Base-by-base conservation (phyloP, 2,329 filamentous ascomycete genomes). In the Nemania sp. region DNA sequence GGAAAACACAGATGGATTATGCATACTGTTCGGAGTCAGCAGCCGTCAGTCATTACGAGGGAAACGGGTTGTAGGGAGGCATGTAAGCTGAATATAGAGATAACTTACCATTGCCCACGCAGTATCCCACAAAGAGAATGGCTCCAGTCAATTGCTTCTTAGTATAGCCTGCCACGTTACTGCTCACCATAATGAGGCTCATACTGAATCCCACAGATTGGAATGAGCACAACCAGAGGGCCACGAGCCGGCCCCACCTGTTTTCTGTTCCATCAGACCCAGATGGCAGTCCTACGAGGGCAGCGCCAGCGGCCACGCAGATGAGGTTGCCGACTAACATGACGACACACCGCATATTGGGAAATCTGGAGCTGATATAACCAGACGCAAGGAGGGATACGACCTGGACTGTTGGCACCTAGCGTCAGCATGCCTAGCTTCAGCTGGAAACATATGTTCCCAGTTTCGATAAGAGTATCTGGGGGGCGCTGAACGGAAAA, bases 221-320 rank as follows among this genome's bases (percentile, higher is more conserved):
- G 46, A 69, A 68, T 11, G 65, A 70, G 51, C 66, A 69, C 2
- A 86, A 69, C 80, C 81, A 84, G 3, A 84, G 73, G 0, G 77
- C 80, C 2, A 83, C 80, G 2, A 84, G 68, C 1, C 80, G 71
- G 2, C 80, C 80, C 80, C 80, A 83, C 67, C 79, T 80, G 61
- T 81, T 80, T 19, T 64, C 61, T 12, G 62, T 65, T 3, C 64
- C 64, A 36, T 66, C 63, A 11, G 61, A 41, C 2, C 66, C 64
- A 23, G 69, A 62, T 0, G 80, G 77, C 4, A 83, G 67, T 1
- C 76, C 79, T 6, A 84, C 80, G 1, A 84, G 73, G n/a, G 82
- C 66, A 0, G 70, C 76, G 0, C 77, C 72, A 9, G 79, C 80
- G 9, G 78, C 60, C 49, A 84, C 82, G 58, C 81, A 84, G 39